A percentile compares a stretch with the other conserved stretches of the same genome.
Evolutionary conservation across 345 rosid genomes (phyloP).

Genomic region (Erysimum cheiranthoides): DNA sequence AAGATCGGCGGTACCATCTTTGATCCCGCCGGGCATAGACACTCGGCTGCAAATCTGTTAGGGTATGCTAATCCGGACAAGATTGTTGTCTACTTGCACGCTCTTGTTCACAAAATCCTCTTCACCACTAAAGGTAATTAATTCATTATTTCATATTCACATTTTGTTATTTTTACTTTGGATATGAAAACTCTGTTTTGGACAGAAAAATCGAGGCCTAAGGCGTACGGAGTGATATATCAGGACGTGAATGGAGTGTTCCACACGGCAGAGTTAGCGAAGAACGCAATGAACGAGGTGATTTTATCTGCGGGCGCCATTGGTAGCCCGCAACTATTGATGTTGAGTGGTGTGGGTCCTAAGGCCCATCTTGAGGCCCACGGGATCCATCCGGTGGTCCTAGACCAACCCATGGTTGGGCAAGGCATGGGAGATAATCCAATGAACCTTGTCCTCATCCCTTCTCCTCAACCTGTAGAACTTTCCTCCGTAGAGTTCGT

Average conservation of each 20-base stretch:
- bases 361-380: slow-evolving; percentile 47
- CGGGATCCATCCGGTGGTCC: slow-evolving; percentile 46
- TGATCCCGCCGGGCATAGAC: slow-evolving; percentile 65
- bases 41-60: slow-evolving; percentile 71
- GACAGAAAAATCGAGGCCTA: slow-evolving; percentile 47
- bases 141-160: neutral
- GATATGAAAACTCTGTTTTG: neutral
- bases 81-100: slow-evolving; percentile 60
- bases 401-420: slow-evolving; percentile 71
- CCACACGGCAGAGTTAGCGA: slow-evolving; percentile 51
- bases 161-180: neutral
- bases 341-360: slow-evolving; percentile 85
- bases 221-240: slow-evolving; percentile 63
- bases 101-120: slow-evolving; percentile 61
- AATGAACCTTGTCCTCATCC: slow-evolving; percentile 57
- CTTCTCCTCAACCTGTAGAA: slow-evolving; percentile 66
- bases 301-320: slow-evolving; percentile 74
- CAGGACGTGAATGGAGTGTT: slow-evolving; percentile 50
- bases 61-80: slow-evolving; percentile 61
- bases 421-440: slow-evolving; percentile 84
- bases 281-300: slow-evolving; percentile 53
- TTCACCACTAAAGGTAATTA: slow-evolving; percentile 50
- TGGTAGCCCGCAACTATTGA: slow-evolving; percentile 78
- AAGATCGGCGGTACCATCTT: slow-evolving; percentile 77
- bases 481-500: slow-evolving; percentile 59